Percentiles rank a stretch among this genome's conserved stretches.
Evolutionary conservation across 78 protist species (phyloP).

Genomic region (Protostelium mycophagum): DNA sequence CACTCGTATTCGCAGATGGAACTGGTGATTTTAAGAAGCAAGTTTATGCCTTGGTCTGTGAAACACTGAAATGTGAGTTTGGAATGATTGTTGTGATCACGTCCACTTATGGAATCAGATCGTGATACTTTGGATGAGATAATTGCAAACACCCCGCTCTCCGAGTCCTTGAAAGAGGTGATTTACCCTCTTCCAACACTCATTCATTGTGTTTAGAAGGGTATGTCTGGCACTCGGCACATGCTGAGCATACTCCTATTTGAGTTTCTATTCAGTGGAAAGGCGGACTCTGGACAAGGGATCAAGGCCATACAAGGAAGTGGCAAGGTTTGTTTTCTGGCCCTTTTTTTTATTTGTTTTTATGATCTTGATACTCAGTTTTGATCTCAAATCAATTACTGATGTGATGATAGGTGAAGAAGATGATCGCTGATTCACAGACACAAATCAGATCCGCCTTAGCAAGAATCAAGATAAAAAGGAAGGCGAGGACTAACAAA

Average conservation of each 20-base stretch:
- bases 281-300: background rate
- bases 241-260: background rate
- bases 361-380: background rate
- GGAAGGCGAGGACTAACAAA: background rate
- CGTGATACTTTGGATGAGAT: conserved; percentile 30
- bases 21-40: conserved; percentile 30
- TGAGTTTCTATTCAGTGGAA: background rate
- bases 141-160: background rate
- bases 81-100: background rate
- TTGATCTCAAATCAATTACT: background rate
- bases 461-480: conserved; percentile 46
- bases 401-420: conserved; percentile 3
- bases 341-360: no score
- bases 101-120: no score
- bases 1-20: conserved; percentile 10
- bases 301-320: background rate
- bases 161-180: background rate
- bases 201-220: background rate
- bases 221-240: background rate
- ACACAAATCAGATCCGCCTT: conserved; percentile 18
- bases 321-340: background rate
- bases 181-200: background rate
- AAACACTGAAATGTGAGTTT: conserved; percentile 45
- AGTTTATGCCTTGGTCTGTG: conserved; percentile 57
- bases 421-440: conserved; percentile 15